Conservation (phyloP, 2,329 filamentous ascomycete species). For the Zasmidium angulare region DNA sequence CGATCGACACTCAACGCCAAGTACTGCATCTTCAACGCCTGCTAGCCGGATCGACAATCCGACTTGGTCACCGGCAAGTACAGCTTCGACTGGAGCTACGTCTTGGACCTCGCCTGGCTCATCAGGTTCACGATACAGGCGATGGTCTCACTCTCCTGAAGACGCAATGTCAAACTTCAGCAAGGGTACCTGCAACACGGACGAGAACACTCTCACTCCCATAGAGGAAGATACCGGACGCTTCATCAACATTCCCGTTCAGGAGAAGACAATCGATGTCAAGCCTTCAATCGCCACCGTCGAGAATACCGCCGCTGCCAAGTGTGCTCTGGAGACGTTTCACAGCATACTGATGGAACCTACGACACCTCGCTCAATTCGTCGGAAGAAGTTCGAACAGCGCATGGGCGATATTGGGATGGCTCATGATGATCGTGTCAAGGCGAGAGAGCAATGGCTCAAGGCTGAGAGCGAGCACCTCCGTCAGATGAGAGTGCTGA, state of each 20-base stretch:
- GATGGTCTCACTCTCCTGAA: conserved; percentile 27
- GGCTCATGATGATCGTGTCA: conserved; percentile 55
- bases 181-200: conserved; percentile 21
- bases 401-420: conserved; percentile 61
- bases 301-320: conserved; percentile 76
- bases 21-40: conserved; percentile 17
- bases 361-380: conserved; percentile 59
- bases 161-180: conserved; percentile 24
- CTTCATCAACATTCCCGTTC: conserved; percentile 32
- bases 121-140: conserved; percentile 26
- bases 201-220: conserved; percentile 30
- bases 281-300: conserved; percentile 59
- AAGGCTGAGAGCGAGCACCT: conserved; percentile 71
- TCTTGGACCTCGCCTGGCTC: conserved; percentile 30
- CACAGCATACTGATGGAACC: conserved; percentile 61
- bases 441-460: conserved; percentile 59
- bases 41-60: conserved; percentile 14
- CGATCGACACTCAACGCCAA: conserved; percentile 19
- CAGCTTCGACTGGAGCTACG: conserved; percentile 35
- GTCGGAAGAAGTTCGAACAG: conserved; percentile 62
- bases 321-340: conserved; percentile 82
- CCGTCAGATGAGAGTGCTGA: conserved; percentile 69
- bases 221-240: conserved; percentile 34
- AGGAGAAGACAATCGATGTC: conserved; percentile 27
- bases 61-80: conserved; percentile 31